These are phyloP conservation scores for Dentiscutata heterogama DNA, from an alignment of 371 early-diverging fungal species.

Conservation along the genomic window DNA sequence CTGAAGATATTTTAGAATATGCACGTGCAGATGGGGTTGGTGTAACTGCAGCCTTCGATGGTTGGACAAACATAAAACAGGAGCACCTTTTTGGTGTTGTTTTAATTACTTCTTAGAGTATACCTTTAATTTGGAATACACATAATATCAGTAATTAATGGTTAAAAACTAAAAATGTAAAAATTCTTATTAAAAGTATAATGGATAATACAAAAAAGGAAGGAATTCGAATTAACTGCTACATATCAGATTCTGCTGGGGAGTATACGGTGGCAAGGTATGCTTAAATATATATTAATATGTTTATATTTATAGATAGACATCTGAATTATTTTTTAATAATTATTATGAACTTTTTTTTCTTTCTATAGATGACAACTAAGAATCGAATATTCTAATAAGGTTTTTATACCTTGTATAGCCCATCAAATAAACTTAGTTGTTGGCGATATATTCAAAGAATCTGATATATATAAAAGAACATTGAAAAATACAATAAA, in stretches of 20 bases:
- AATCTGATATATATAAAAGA: slow-evolving; percentile 9
- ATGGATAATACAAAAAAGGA: slow-evolving; percentile 11
- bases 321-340: too few relatives aligned
- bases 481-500: slow-evolving; percentile 5
- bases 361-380: slow-evolving; percentile 4
- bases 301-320: not conserved
- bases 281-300: not conserved
- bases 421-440: slow-evolving; percentile 34
- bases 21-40: slow-evolving; percentile 11
- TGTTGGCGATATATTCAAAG: slow-evolving; percentile 23
- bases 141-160: slow-evolving; percentile 1
- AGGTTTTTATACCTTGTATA: slow-evolving; percentile 35
- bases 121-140: not conserved
- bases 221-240: slow-evolving; percentile 14
- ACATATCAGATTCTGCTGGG: slow-evolving; percentile 19
- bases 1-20: not conserved
- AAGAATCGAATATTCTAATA: slow-evolving; percentile 11
- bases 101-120: not conserved
- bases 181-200: slow-evolving; percentile 24
- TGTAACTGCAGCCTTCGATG: slow-evolving; percentile 18
- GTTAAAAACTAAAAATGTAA: slow-evolving; percentile 16
- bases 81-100: slow-evolving; percentile 17
- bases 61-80: not conserved
- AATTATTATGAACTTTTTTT: slow-evolving; percentile 12
- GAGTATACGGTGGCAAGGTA: slow-evolving; percentile 18